Base-by-base conservation (phyloP, 345 rosid species). In the Hibiscus tridactylites region DNA sequence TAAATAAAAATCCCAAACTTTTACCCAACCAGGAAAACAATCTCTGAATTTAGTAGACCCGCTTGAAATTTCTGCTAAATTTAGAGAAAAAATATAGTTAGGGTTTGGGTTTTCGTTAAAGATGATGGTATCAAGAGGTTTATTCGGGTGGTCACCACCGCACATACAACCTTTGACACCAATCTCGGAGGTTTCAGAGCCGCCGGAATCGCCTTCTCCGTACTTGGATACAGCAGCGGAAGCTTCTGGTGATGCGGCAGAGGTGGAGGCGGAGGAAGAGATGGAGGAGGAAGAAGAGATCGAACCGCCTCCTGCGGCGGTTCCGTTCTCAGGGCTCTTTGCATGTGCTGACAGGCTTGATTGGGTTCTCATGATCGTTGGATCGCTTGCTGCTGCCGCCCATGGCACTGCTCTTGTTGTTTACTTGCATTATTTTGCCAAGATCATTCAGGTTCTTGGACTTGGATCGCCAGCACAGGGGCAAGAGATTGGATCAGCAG, bases 131-230 rank as follows among this genome's bases (percentile, higher is more conserved):
- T 89, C 97, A 1, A 84, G 99, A 74, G 99, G 99, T 29, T 84
- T 95, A 83, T 95, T 95, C 49, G 97, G 99, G 67, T 92, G 91
- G 97, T 95, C 99, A 66, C 99, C 99, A 61, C 99, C 99, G 5
- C 99, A 95, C 77, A 85, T 95, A 83, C 99, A 95, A 72, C 99
- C 97, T 42, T 65, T 95, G 74, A 95, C 99, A 71, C 99, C 99
- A 3, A 97, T 95, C 2, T 92, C 99, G 1, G 99, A 95, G 85
- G 99, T 95, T 5, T 95, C 99, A 13, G 99, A 92, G 88, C 98
- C 99, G 47, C 99, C 99, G 67, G 99, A 95, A 84, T 89, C 97
- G 8, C 99, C 99, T 1, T 95, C 97, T 3, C 99, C 99, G 8
- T 95, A 95, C 80, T 71, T 89, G n/a, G 97, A 95, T 75, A 70